Percentiles rank a stretch among this genome's conserved stretches.
These are phyloP conservation scores for Dioscorea alata DNA, from an alignment of 106 monocot species.

Conservation along the genomic window DNA sequence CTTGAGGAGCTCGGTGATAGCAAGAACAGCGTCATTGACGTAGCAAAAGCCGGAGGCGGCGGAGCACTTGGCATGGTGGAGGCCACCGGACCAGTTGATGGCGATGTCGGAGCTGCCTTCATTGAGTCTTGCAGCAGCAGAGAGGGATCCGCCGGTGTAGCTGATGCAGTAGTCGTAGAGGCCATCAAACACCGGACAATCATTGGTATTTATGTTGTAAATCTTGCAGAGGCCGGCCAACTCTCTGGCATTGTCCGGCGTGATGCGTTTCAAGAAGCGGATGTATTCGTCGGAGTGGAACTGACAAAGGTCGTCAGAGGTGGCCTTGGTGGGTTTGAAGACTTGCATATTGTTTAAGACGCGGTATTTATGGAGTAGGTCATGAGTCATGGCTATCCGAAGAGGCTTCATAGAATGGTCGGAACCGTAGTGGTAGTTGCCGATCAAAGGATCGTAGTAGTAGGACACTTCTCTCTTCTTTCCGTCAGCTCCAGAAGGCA, in stretches of 20 bases:
- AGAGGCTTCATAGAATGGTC: constrained; percentile 23
- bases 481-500: constrained; percentile 3
- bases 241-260: not conserved
- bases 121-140: constrained; percentile 27
- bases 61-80: constrained; percentile 34
- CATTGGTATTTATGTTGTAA: constrained; percentile 10
- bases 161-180: constrained; percentile 31
- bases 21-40: constrained; percentile 48
- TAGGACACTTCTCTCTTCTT: constrained; percentile 32
- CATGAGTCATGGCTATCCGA: constrained; percentile 41
- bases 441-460: constrained; percentile 40
- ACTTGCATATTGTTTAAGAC: constrained; percentile 27
- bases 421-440: constrained; percentile 22
- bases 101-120: constrained; percentile 24
- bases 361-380: constrained; percentile 24
- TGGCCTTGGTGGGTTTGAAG: constrained; percentile 18
- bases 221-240: not conserved
- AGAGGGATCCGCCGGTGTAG: constrained; percentile 35
- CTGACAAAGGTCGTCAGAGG: constrained; percentile 20
- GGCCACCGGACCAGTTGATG: constrained; percentile 49
- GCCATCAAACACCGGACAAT: constrained; percentile 32
- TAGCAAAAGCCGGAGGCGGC: constrained; percentile 45
- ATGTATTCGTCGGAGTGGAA: constrained; percentile 45
- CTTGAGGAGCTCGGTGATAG: constrained; percentile 34
- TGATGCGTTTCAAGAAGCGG: constrained; percentile 21